Base-by-base conservation (phyloP, 805 yeast species). In the Naumovozyma baii region DNA sequence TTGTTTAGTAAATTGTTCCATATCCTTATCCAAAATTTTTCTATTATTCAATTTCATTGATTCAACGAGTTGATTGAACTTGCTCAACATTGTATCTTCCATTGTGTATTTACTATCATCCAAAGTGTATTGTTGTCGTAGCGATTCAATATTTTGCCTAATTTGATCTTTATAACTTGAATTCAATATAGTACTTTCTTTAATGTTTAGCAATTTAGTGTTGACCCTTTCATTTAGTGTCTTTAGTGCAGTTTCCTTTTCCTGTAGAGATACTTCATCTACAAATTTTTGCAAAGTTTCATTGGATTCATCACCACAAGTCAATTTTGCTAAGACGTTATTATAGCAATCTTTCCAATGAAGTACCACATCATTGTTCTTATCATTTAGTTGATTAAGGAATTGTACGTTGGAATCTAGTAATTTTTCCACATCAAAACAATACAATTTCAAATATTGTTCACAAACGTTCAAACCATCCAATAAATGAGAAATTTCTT, bases 361-460 rank as follows among this genome's bases (percentile, higher is more conserved):
- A 18, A 67, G 63, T 15, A 62, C 60, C 16, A 70, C 56, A 1
- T 75, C 67, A 43, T 71, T 69, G 29, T 5, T 5, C 13, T 9
- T 12, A 8, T 57, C 51, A 36, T 62, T 62, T 26, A 76, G 52
- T 19, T 69, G 51, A 38, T 58, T 59, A 22, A 66, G 46, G 57
- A 66, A 57, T 33, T 67, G 54, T 41, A 64, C 47, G 16, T 66
- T 59, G 12, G 63, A 54, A 39, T 61, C 54, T 50, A 70, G 72
- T 18, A 58, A 59, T 42, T 69, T 70, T 40, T 71, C 74, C 2
- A 70, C 68, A n/a, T 73, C 77, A 35, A 54, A 56, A 22, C 72
- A 64, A 51, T 72, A 74, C 32, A 67, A 61, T 18, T 71, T 66
- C 35, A 70, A 64, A 51, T 74, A 76, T 45, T 71, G 73, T 39